phyloP scores from a whole-genome alignment of 1,284 basidiomycete species.

The Cutaneotrichosporon sp. region DNA sequence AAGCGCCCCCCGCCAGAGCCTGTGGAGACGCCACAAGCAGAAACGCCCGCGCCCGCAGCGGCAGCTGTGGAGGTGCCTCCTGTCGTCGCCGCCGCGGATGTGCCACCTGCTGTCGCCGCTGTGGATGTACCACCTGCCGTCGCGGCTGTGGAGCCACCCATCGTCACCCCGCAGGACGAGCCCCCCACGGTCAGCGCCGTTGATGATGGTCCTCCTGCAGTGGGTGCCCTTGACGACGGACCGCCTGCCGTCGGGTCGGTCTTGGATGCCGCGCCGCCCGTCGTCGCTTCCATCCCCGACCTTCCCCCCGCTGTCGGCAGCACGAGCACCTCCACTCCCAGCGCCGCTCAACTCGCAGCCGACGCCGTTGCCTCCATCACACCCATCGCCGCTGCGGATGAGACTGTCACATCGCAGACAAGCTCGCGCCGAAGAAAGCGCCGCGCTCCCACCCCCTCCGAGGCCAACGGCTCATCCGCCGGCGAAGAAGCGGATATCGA shows the following conservation, averaged over 20 bases:
- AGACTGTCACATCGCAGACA: neutral
- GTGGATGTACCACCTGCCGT: neutral
- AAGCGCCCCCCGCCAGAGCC: neutral
- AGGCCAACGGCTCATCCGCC: neutral
- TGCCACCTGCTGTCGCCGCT: neutral
- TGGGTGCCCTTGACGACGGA: neutral
- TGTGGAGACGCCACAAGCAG: neutral
- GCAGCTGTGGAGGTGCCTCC: neutral
- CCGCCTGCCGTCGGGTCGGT: neutral
- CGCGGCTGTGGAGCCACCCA: neutral
- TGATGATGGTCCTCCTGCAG: neutral
- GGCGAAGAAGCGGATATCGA: neutral
- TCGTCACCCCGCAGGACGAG: neutral
- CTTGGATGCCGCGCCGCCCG: neutral
- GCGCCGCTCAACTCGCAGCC: constrained; percentile 4
- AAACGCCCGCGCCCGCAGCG: neutral
- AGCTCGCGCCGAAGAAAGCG: neutral
- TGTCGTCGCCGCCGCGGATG: neutral
- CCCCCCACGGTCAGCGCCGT: neutral
- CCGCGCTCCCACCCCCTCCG: neutral
- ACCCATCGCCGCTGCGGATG: neutral
- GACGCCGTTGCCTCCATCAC: constrained; percentile 8
- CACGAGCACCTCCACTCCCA: neutral
- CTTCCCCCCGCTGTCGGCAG: neutral
- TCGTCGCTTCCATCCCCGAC: neutral